Evolutionary conservation across 257 asterid species (phyloP), one percentile per base, ranked within the genome.

Genomic region (Apocynum venetum): DNA sequence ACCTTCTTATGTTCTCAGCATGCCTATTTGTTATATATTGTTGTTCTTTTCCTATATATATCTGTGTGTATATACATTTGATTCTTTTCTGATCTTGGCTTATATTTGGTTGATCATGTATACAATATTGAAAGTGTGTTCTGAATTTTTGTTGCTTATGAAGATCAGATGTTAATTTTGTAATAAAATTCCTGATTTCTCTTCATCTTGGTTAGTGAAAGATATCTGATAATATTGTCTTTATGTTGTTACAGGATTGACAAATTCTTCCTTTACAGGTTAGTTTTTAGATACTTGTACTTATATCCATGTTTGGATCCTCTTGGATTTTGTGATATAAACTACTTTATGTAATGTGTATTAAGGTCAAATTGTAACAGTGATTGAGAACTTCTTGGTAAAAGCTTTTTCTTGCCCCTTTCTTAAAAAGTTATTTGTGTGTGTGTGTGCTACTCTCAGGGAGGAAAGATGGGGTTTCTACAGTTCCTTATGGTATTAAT

Each of bases 221-320:
- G 40, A 69, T 74, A 83, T 75, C 78, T 73, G 57, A 44, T 67
- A 57, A 60, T 65, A 9, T 78, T 71, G 44, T 65, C 61, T 77
- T 31, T 80, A 56, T 78, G 36, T 74, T 82, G 77, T 83, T 89
- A 92, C 96, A 93, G 98, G 93, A 79, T 82, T 93, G 83, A 87
- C 83, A 72, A 93, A 91, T 80, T 79, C 86, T 61, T 88, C 98
- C 75, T 89, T 93, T 79, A 63, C 92, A 81, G 98, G 98, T 93
- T 55, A 71, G 81, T 73, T 60, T 78, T 14, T 55, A 2, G 46
- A 73, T 74, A 43, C 75, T 64, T 63, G 17, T 61, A n/a, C 68
- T 41, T 74, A 61, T 53, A 48, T 25, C 71, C 77, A 38, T 31
- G 19, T 57, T 63, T 36, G 31, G 46, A 41, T 40, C 10, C 71